Percentiles rank a stretch among this genome's conserved stretches.
Conservation (phyloP, 805 yeast genomes). For the Ascoidea asiatica region DNA sequence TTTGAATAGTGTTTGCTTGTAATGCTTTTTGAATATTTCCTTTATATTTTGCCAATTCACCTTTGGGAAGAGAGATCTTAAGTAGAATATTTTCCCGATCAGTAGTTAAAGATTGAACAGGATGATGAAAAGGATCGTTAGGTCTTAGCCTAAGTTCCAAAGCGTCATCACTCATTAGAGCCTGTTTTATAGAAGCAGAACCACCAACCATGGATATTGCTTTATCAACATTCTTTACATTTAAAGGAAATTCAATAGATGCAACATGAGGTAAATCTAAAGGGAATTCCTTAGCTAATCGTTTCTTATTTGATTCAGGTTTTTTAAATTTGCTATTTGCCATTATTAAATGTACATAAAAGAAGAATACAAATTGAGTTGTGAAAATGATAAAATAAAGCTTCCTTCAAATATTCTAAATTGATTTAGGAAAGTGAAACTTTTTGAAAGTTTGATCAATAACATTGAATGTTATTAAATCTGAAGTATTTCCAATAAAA, state of each 20-base stretch:
- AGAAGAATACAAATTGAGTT: too few relatives aligned
- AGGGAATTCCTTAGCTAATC: constrained; percentile 38
- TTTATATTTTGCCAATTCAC: constrained; percentile 4
- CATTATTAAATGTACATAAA: too few relatives aligned
- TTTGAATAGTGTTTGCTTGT: constrained; percentile 17
- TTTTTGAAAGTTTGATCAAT: too few relatives aligned
- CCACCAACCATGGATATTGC: constrained; percentile 71
- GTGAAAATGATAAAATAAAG: too few relatives aligned
- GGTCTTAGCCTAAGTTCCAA: constrained; percentile 20
- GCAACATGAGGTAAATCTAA: constrained; percentile 64
- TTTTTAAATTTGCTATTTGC: too few relatives aligned
- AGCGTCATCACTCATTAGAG: constrained; percentile 11
- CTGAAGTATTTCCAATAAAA: too few relatives aligned
- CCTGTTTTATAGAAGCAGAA: constrained; percentile 26
- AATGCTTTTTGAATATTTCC: constrained; percentile 8
- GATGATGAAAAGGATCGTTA: constrained; percentile 19
- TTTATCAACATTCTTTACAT: constrained; percentile 43
- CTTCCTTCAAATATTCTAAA: too few relatives aligned
- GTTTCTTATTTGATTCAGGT: too few relatives aligned
- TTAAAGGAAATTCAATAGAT: constrained; percentile 68
- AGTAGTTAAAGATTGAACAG: constrained; percentile 10
- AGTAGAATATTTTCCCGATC: constrained; percentile 16
- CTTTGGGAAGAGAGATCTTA: constrained; percentile 15
- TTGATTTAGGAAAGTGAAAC: too few relatives aligned
- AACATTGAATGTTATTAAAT: too few relatives aligned